phyloP scores from a whole-genome alignment of 2,329 filamentous ascomycete genomes.

The Xylaria sp. region DNA sequence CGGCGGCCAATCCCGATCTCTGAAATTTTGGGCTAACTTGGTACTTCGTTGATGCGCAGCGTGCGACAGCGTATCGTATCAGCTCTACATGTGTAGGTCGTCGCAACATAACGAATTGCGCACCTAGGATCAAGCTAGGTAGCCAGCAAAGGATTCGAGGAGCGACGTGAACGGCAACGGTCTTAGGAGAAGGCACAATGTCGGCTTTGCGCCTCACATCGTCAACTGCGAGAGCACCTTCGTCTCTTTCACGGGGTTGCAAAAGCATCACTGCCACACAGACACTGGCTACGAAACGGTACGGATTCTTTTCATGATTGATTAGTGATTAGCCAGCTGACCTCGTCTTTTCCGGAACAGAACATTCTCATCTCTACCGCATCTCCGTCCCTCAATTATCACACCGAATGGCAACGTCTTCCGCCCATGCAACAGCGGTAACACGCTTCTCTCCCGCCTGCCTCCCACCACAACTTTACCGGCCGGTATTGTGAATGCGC shows the following conservation, averaged over 20 bases:
- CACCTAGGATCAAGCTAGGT: not conserved
- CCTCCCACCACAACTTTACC: conserved; percentile 33
- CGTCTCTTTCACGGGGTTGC: conserved; percentile 28
- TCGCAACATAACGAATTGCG: not conserved
- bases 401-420: conserved; percentile 44
- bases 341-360: conserved; percentile 43
- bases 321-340: not conserved
- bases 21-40: not conserved
- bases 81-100: not conserved
- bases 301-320: not conserved
- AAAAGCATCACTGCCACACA: conserved; percentile 25
- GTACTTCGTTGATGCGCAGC: not conserved
- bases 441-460: conserved; percentile 42
- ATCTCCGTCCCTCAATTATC: conserved; percentile 59
- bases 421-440: conserved; percentile 43
- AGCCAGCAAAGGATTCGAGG: not conserved
- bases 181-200: conserved; percentile 22
- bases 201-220: conserved; percentile 25
- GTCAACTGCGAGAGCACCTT: conserved; percentile 28
- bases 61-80: not conserved
- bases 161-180: not conserved
- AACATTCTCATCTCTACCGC: conserved; percentile 60
- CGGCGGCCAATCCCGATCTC: not conserved
- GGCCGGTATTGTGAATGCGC: conserved; percentile 25
- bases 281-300: conserved; percentile 30